phyloP scores from a whole-genome alignment of 2,329 filamentous ascomycete species.

The Onygena corvina region DNA sequence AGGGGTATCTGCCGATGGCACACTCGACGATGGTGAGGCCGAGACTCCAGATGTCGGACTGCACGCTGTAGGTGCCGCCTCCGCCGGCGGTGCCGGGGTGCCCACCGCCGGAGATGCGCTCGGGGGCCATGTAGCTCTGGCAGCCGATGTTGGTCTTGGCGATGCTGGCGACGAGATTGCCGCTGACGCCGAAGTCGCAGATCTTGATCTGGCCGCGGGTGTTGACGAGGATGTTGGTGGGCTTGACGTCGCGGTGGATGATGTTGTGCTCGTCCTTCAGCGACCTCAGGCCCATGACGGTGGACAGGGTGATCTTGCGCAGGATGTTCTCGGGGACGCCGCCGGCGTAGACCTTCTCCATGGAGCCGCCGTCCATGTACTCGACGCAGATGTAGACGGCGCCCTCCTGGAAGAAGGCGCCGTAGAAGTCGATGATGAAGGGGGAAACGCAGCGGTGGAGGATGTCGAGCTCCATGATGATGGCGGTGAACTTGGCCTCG shows the following conservation, averaged over 20 bases:
- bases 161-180: constrained; percentile 92
- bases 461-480: constrained; percentile 95
- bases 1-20: constrained; percentile 85
- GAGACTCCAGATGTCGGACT: constrained; percentile 95
- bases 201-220: constrained; percentile 88
- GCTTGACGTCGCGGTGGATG: constrained; percentile 96
- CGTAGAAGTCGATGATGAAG: constrained; percentile 97
- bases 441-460: constrained; percentile 89
- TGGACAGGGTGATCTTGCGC: constrained; percentile 79
- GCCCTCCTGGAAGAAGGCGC: constrained; percentile 96
- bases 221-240: constrained; percentile 95
- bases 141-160: constrained; percentile 98
- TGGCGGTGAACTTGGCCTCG: constrained; percentile 90
- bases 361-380: constrained; percentile 96
- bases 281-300: constrained; percentile 79
- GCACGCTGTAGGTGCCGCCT: constrained; percentile 90
- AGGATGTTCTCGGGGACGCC: constrained; percentile 82
- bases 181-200: constrained; percentile 94
- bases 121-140: constrained; percentile 98
- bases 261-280: constrained; percentile 98
- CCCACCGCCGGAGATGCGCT: constrained; percentile 78
- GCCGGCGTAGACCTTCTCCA: constrained; percentile 87
- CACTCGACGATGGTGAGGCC: constrained; percentile 93
- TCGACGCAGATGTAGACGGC: constrained; percentile 99
- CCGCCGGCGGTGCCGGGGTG: constrained; percentile 56